A percentile compares a stretch with the other conserved stretches of the same genome.
Evolutionary conservation across 2,329 filamentous ascomycete species (phyloP).

Genomic region (Aspergillus novofumigatus): DNA sequence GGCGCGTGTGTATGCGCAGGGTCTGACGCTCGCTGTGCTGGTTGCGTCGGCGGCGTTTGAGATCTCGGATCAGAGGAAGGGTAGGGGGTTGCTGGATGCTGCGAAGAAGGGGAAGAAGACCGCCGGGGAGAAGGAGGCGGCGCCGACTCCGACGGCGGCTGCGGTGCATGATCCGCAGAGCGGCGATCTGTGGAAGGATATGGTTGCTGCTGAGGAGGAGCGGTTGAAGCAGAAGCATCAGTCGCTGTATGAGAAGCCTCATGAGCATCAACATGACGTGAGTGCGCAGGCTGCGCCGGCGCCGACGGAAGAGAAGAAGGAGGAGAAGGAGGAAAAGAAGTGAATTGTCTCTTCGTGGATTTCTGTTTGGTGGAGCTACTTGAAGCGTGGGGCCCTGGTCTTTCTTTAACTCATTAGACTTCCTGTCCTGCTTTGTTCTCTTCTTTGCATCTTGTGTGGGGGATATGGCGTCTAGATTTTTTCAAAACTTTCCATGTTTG

Average conservation of each 20-base stretch:
- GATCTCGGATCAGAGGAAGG: constrained; percentile 70
- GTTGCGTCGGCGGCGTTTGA: constrained; percentile 80
- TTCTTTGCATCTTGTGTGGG: background rate
- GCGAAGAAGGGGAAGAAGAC: constrained; percentile 73
- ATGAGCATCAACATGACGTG: constrained; percentile 9
- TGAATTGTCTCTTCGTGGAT: background rate
- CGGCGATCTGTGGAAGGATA: constrained; percentile 81
- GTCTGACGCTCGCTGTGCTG: constrained; percentile 77
- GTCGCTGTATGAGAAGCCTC: constrained; percentile 30
- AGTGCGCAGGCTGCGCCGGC: constrained; percentile 2
- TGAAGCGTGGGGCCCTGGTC: background rate
- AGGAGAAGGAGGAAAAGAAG: constrained; percentile 11
- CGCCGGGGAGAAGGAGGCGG: constrained; percentile 76
- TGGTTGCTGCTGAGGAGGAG: constrained; percentile 47
- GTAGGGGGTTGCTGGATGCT: constrained; percentile 45
- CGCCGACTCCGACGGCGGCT: constrained; percentile 65
- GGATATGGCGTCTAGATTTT: constrained; percentile 1
- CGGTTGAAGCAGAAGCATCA: constrained; percentile 41
- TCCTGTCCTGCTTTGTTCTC: background rate
- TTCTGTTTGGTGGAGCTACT: background rate
- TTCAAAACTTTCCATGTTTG: background rate
- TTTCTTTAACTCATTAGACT: background rate
- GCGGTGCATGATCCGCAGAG: constrained; percentile 80
- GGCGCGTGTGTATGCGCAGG: constrained; percentile 91
- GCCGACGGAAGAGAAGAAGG: constrained; percentile 3